These are phyloP conservation scores for Elongisporangium senticosum DNA, from an alignment of 352 stramenopile genomes.

Conservation along the genomic window DNA sequence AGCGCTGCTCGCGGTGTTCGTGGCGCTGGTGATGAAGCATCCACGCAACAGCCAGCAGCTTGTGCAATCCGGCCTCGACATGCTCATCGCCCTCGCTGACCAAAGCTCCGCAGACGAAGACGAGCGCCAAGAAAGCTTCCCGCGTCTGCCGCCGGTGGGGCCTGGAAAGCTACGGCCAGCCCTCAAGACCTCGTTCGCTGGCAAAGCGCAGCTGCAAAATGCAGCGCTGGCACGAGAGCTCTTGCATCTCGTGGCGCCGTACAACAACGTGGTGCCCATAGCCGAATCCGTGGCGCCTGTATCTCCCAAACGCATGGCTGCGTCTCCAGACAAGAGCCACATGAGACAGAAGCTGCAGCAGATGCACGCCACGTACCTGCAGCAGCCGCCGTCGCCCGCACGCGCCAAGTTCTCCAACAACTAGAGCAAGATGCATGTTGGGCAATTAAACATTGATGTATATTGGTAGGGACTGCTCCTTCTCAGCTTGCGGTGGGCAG, in stretches of 20 bases:
- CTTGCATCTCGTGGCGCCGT: constrained; percentile 49
- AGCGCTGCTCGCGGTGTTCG: constrained; percentile 43
- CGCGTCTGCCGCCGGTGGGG: constrained; percentile 4
- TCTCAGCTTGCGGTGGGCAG: too few relatives aligned
- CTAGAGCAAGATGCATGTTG: neutral
- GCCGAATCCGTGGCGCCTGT: neutral
- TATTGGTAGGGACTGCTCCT: constrained; percentile 1
- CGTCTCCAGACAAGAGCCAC: constrained; percentile 14
- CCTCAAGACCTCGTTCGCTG: constrained; percentile 1
- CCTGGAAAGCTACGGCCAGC: constrained; percentile 6
- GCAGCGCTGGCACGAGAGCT: constrained; percentile 44
- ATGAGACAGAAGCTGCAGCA: constrained; percentile 10
- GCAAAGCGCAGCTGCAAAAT: constrained; percentile 31
- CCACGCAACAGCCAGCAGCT: constrained; percentile 58
- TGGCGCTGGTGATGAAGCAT: constrained; percentile 50
- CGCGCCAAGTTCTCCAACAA: neutral
- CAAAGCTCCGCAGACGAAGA: constrained; percentile 22
- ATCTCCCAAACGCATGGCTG: neutral
- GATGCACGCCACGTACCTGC: constrained; percentile 4
- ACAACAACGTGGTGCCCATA: constrained; percentile 32
- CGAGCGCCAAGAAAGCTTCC: constrained; percentile 17
- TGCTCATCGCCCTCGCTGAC: constrained; percentile 53
- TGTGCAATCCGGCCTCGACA: constrained; percentile 50
- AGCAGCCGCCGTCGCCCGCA: neutral
- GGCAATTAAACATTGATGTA: constrained; percentile 1